Conservation (phyloP, 306 rosid species). For the Luffa aegyptiaca region DNA sequence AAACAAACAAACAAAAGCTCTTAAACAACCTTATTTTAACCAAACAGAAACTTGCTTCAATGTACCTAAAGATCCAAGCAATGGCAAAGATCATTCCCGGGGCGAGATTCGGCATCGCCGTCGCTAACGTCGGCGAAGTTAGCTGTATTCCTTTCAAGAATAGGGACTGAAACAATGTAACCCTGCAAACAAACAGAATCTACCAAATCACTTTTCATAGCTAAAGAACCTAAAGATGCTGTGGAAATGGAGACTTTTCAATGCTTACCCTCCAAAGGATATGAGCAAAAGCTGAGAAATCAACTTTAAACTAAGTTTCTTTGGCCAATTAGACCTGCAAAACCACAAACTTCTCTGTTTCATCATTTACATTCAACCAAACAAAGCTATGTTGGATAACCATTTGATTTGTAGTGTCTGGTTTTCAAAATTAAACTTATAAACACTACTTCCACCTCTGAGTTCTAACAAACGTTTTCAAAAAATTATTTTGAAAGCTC, state of each 20-base stretch:
- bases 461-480: too few species aligned
- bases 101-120: slow-evolving; percentile 91
- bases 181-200: slow-evolving; percentile 35
- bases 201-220: background rate
- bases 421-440: too few species aligned
- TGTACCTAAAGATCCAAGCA: slow-evolving; percentile 69
- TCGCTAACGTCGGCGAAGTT: slow-evolving; percentile 84
- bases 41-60: background rate
- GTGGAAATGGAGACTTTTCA: background rate
- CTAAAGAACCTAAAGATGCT: background rate
- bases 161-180: slow-evolving; percentile 51
- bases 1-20: background rate
- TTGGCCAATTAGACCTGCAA: slow-evolving; percentile 68
- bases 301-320: slow-evolving; percentile 30
- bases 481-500: too few species aligned
- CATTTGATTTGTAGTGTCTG: background rate
- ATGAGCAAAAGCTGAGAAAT: slow-evolving; percentile 36
- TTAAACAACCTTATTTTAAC: background rate
- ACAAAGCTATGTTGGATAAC: background rate
- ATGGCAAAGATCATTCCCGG: slow-evolving; percentile 78
- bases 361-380: background rate
- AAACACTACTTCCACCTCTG: background rate
- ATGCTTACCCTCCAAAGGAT: slow-evolving; percentile 76
- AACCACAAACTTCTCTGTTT: background rate
- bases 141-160: slow-evolving; percentile 58